These are phyloP conservation scores for Hirsutella thompsonii DNA, from an alignment of 2,329 filamentous ascomycete genomes.

Conservation along the genomic window DNA sequence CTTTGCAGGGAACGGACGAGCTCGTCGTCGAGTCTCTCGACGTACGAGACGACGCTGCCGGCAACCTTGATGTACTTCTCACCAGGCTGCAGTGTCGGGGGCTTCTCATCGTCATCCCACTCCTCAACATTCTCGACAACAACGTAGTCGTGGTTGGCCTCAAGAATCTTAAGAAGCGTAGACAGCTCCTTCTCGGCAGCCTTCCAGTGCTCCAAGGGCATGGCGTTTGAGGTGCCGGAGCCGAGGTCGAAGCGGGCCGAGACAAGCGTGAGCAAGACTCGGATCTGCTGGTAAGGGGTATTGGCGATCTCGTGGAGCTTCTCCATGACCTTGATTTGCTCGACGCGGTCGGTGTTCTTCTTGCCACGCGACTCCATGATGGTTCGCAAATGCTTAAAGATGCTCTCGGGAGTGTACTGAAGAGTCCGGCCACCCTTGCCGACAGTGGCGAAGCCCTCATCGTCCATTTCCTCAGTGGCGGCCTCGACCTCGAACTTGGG, in stretches of 20 bases:
- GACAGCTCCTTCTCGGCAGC: slow-evolving; percentile 77
- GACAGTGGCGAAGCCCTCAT: slow-evolving; percentile 81
- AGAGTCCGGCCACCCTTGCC: slow-evolving; percentile 80
- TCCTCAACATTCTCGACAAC: slow-evolving; percentile 90
- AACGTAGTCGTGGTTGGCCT: slow-evolving; percentile 66
- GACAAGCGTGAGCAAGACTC: slow-evolving; percentile 80
- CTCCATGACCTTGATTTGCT: slow-evolving; percentile 97
- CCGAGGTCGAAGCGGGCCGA: slow-evolving; percentile 91
- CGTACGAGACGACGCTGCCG: slow-evolving; percentile 85
- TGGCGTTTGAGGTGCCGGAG: slow-evolving; percentile 62
- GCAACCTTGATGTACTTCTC: slow-evolving; percentile 83
- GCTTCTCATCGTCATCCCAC: slow-evolving; percentile 98
- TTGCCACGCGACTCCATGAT: slow-evolving; percentile 95
- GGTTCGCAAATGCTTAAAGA: slow-evolving; percentile 86
- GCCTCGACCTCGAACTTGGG: slow-evolving; percentile 29
- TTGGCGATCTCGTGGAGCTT: slow-evolving; percentile 80
- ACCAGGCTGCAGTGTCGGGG: slow-evolving; percentile 56
- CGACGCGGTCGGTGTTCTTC: slow-evolving; percentile 92
- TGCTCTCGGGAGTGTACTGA: slow-evolving; percentile 91
- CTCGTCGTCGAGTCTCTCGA: slow-evolving; percentile 93
- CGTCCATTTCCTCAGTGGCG: slow-evolving; percentile 46
- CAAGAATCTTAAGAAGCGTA: slow-evolving; percentile 64
- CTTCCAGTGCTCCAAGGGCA: slow-evolving; percentile 97
- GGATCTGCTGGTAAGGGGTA: slow-evolving; percentile 87
- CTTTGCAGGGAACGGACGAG: slow-evolving; percentile 92